Base-by-base conservation (phyloP, 345 rosid species). In the Acer campestre region DNA sequence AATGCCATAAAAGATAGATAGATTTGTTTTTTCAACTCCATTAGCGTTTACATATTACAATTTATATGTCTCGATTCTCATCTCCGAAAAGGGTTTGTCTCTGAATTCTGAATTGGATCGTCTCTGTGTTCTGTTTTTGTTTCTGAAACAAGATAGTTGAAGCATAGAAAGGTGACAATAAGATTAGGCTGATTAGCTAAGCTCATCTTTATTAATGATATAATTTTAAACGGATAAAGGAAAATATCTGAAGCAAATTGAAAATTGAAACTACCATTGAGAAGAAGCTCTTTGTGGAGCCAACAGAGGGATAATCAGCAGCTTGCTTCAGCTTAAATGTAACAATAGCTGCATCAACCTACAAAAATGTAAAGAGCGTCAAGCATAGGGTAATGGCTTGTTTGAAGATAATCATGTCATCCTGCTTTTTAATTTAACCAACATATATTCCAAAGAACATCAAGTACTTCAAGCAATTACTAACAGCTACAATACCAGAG, bases 281-380 rank as follows among this genome's bases (percentile, higher is more conserved):
- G 86, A 93, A 95, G 90, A 93, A 95, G 80, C 94, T 93, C 80
- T 87, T 87, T 12, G 81, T 76, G 68, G 98, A 93, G 67, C 88
- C 78, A 78, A 96, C 99, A 9, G 88, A 74, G 13, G 97, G 99
- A 86, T 96, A 96, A 40, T 94, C 88, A 29, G 76, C 78, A 58
- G 91, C 83, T 80, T 84, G 92, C 89, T 94, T 94, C 77, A 94
- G 88, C 84, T 82, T 92, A 85, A 96, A 96, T 51, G 80, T 79
- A 68, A 91, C 97, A 71, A 96, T 86, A 69, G 98, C 99, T 68
- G 99, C 99, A 84, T 95, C 98, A 79, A 95, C 98, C 99, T 95
- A 72, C 70, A 78, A 48, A 82, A 77, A 67, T 59, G 78, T 53
- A 63, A 51, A 69, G 59, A 7, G 46, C 63, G 59, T 9, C 64